Conservation (phyloP, 2,329 filamentous ascomycete species). For the Colletotrichum sansevieriae region DNA sequence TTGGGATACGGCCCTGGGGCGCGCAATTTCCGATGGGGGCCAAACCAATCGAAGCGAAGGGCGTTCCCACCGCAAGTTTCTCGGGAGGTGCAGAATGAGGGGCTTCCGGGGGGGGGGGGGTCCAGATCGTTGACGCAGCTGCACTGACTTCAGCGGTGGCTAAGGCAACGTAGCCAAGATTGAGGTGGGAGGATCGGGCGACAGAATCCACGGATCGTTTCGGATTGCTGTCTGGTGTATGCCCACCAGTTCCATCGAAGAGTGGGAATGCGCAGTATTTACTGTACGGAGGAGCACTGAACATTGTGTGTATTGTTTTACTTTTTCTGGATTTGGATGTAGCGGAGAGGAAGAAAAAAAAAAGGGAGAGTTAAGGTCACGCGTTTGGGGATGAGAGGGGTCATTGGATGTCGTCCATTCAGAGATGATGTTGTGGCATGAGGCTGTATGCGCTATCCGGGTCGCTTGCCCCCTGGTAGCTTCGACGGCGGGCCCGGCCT, state of each 20-base stretch:
- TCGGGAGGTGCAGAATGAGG: conserved; percentile 5
- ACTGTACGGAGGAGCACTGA: background rate
- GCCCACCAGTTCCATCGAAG: conserved; percentile 1
- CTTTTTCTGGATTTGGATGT: conserved; percentile 2
- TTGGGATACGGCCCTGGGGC: conserved; percentile 4
- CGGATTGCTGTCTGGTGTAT: background rate
- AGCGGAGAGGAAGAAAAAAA: background rate
- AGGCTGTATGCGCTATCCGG: conserved; percentile 2
- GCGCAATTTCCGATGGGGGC: conserved; percentile 4
- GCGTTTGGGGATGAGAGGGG: background rate
- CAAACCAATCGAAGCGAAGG: background rate
- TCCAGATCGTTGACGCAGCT: background rate
- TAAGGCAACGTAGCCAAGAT: background rate
- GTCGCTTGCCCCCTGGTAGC: conserved; percentile 6
- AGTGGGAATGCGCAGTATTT: background rate
- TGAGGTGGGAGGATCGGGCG: background rate
- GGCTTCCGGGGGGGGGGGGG: background rate
- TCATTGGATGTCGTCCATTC: conserved; percentile 25
- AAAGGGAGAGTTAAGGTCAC: background rate
- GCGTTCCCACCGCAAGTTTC: background rate
- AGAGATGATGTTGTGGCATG: conserved; percentile 18
- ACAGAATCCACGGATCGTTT: background rate
- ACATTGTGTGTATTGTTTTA: background rate
- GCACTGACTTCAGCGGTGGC: background rate
- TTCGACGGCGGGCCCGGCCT: conserved; percentile 8